Evolutionary conservation across 2,329 filamentous ascomycete genomes (phyloP), one percentile per base, ranked within the genome.

Genomic region (Fusarium incarnatum): DNA sequence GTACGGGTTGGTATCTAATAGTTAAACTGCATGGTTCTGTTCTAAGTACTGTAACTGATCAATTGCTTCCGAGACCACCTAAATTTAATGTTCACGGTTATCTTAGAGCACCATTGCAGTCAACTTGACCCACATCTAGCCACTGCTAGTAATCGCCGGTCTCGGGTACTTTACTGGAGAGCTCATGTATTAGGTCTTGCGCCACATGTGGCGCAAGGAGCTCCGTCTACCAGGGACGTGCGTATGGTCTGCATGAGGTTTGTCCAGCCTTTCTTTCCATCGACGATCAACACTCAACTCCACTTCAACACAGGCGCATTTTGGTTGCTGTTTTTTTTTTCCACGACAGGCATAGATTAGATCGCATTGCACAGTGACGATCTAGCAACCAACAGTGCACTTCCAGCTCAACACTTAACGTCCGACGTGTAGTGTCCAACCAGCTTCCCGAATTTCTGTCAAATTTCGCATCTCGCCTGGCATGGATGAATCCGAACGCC

Each of bases 401-500:
- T 47, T 23, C 41, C 18, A 37, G 15, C n/a, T 20, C 18, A 22
- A 58, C 12, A 37, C 11, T 22, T 18, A 9, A n/a, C 30, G 22
- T 30, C 15, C 32, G 16, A 32, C 41, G 30, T 16, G 41, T 45
- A 41, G n/a, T 44, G n/a, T 42, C 22, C 40, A 12, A 53, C 30
- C 49, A 15, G 34, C 40, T 44, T 25, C 11, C 12, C 13, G 49
- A 49, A 41, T 6, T 42, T 50, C 27, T n/a, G 47, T 37, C 34
- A 42, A 69, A 41, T 34, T 52, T 57, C 49, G 40, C 25, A 61
- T 44, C 30, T 67, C 40, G 56, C 56, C 56, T 55, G 50, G 46
- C 55, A 70, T 97, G 94, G 89, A 92, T 72, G 93, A 96, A 76
- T 86, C 91, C 69, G 92, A 94, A 73, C 88, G 90, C 78, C 89